phyloP scores from a whole-genome alignment of 108 stramenopile species.

The Skeletonema potamos region DNA sequence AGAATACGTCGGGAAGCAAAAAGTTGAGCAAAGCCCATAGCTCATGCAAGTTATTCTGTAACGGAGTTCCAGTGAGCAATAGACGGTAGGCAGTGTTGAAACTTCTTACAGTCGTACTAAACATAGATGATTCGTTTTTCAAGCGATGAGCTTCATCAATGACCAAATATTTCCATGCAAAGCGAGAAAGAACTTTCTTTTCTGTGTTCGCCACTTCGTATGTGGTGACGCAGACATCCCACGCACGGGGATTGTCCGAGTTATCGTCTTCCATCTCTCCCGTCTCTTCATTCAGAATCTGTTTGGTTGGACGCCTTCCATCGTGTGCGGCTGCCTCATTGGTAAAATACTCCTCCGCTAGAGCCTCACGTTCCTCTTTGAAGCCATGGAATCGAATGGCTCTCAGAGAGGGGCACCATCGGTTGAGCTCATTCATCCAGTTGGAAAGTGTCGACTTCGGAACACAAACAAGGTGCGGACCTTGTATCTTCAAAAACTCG shows the following conservation, averaged over 20 bases:
- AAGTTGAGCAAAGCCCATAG: constrained; percentile 96
- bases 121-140: constrained; percentile 94
- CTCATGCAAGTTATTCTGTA: constrained; percentile 98
- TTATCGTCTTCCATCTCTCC: constrained; percentile 85
- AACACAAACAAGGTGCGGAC: constrained; percentile 96
- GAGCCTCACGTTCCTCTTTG: constrained; percentile 83
- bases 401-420: constrained; percentile 94
- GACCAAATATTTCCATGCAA: constrained; percentile 96
- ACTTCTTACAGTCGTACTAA: constrained; percentile 87
- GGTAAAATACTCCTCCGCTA: constrained; percentile 76
- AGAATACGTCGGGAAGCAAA: constrained; percentile 85
- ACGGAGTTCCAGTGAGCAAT: constrained; percentile 97
- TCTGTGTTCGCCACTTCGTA: constrained; percentile 97
- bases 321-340: constrained; percentile 81
- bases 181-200: constrained; percentile 67
- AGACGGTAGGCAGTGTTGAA: constrained; percentile 91
- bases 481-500: constrained; percentile 64
- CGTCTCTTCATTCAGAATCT: constrained; percentile 55
- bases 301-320: constrained; percentile 70
- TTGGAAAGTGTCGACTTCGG: constrained; percentile 98
- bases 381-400: constrained; percentile 90
- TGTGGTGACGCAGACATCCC: constrained; percentile 97
- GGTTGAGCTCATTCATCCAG: constrained; percentile 97
- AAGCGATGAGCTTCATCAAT: constrained; percentile 99
- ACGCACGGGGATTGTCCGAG: constrained; percentile 75